These are phyloP conservation scores for Zygosaccharomyces bailii DNA, from an alignment of 805 yeast species.

Conservation along the genomic window DNA sequence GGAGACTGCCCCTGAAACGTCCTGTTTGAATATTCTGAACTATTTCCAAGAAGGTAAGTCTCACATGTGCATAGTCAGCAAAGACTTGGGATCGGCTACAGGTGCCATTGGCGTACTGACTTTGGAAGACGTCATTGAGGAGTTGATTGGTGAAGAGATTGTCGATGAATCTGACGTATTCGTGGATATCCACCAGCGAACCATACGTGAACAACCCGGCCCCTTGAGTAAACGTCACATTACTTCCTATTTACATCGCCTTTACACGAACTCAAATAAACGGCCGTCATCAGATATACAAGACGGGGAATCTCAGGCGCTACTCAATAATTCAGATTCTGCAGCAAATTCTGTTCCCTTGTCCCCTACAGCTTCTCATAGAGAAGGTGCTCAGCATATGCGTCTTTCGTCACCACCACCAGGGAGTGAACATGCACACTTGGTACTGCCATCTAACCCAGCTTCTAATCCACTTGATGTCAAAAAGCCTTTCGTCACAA, in stretches of 20 bases:
- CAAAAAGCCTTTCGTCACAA: slow-evolving; percentile 60
- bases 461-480: slow-evolving; percentile 71
- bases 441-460: slow-evolving; percentile 44
- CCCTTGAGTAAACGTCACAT: slow-evolving; percentile 68
- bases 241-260: slow-evolving; percentile 61
- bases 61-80: slow-evolving; percentile 92
- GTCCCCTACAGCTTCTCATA: slow-evolving; percentile 5
- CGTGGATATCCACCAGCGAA: slow-evolving; percentile 83
- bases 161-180: slow-evolving; percentile 95
- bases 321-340: slow-evolving; percentile 2
- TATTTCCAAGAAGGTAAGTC: slow-evolving; percentile 97
- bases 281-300: slow-evolving; percentile 5
- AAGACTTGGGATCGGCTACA: slow-evolving; percentile 72
- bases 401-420: slow-evolving; percentile 2
- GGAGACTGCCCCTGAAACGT: slow-evolving; percentile 86
- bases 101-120: slow-evolving; percentile 93
- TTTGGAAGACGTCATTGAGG: slow-evolving; percentile 96
- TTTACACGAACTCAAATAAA: slow-evolving; percentile 46
- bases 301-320: slow-evolving; percentile 6
- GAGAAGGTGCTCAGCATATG: neutral
- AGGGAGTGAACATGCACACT: slow-evolving; percentile 6
- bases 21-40: slow-evolving; percentile 88
- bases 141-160: slow-evolving; percentile 94
- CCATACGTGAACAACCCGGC: slow-evolving; percentile 73
- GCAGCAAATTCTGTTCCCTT: slow-evolving; percentile 1